Evolutionary conservation across 257 asterid genomes (phyloP).

Genomic region (Solanum gandarillasii): DNA sequence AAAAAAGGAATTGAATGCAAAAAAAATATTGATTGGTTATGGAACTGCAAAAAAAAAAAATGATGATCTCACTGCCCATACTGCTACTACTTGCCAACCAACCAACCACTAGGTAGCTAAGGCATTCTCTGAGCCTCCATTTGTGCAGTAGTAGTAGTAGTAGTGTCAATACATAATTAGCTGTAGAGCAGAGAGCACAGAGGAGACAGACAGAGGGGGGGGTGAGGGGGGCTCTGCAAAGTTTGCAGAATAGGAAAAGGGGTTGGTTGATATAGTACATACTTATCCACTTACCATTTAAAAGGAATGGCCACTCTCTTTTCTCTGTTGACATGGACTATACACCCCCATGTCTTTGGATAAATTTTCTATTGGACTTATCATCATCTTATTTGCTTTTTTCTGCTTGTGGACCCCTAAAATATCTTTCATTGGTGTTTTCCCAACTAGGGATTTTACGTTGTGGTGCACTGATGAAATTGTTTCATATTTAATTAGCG

Average conservation of each 20-base stretch:
- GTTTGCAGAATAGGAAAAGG: not conserved
- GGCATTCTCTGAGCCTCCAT: not conserved
- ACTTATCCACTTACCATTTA: constrained; percentile 3
- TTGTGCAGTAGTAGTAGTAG: not conserved
- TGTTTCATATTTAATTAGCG: too few relatives aligned
- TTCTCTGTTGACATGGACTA: not conserved
- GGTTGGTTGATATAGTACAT: not conserved
- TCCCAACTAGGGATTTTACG: not conserved
- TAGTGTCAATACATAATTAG: not conserved
- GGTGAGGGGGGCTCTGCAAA: not conserved
- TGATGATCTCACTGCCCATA: not conserved
- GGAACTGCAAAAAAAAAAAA: not conserved
- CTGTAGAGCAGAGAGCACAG: not conserved
- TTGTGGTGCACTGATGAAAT: too few relatives aligned
- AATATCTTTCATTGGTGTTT: not conserved
- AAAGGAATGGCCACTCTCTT: not conserved
- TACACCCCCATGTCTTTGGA: not conserved
- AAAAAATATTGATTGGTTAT: constrained; percentile 13
- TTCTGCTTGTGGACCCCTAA: not conserved
- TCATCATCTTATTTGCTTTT: not conserved
- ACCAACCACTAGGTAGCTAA: not conserved
- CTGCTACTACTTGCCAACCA: not conserved
- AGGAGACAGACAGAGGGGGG: not conserved
- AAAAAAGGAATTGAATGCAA: not conserved
- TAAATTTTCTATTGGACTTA: not conserved